Base-by-base conservation (phyloP, 805 yeast species). In the Candida boidinii region DNA sequence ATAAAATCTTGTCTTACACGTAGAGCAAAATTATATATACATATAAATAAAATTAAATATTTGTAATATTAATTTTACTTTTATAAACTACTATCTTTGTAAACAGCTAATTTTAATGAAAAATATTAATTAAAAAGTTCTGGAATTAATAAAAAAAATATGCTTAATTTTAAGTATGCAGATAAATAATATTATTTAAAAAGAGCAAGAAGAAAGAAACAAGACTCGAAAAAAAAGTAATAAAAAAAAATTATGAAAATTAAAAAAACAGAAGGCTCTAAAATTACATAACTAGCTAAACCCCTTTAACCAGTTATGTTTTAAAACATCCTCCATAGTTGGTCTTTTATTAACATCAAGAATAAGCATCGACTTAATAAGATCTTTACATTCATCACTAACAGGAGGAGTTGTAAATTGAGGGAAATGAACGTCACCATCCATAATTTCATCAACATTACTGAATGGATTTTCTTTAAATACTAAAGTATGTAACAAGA, bases 381-480 rank as follows among this genome's bases (percentile, higher is more conserved):
- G 62, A 5, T 64, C 65, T 18, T 74, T 58, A 44, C 88, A 73
- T 2, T 63, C 70, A 1, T 70, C 77, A 46, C 84, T 76, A 15
- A 76, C 68, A n/a, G n/a, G n/a, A n/a, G n/a, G n/a, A n/a, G 70
- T 66, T 39, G 60, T 44, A 35, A 30, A 52, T 18, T 31, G 64
- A 1, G 94, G 94, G 25, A 86, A 64, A 29, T 83, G 68, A 39
- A 88, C 58, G 30, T 80, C 88, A 1, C 94, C 95, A 43, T 86
- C 95, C 74, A 88, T 75, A 34, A 92, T 92, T 54, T 88, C 97
- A 55, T 90, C 96, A 30, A 88, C 94, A 51, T 85, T 87, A 55
- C 86, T 85, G 49, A 90, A 92, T 7, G 98, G 98, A 48, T 90
- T 88, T 52, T 92, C 97, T 51, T 88, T 85, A 65, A 81, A 92